Evolutionary conservation across 495 filamentous ascomycete species (phyloP).

Genomic region (Hypomontagnella submonticulosa): DNA sequence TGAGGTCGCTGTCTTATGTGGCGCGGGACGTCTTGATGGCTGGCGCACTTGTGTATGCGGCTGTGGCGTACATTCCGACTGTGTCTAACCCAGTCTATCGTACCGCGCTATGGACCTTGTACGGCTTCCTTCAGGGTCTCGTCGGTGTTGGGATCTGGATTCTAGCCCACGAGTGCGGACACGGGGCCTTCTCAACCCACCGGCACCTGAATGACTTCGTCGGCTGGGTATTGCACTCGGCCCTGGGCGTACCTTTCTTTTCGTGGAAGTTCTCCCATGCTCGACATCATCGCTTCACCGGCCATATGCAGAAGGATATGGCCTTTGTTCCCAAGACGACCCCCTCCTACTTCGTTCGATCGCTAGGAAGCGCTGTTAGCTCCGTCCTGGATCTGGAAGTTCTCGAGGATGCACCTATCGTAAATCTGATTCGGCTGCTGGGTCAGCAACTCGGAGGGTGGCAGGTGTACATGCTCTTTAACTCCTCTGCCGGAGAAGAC

Average conservation of each 20-base stretch:
- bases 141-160: constrained; percentile 78
- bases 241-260: constrained; percentile 76
- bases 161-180: constrained; percentile 78
- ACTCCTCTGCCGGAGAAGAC: constrained; percentile 63
- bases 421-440: constrained; percentile 59
- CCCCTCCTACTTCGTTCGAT: constrained; percentile 49
- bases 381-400: constrained; percentile 56
- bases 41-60: constrained; percentile 63
- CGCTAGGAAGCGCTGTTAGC: constrained; percentile 47
- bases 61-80: constrained; percentile 63
- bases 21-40: constrained; percentile 67
- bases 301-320: constrained; percentile 68
- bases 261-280: constrained; percentile 81
- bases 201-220: constrained; percentile 71
- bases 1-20: constrained; percentile 67
- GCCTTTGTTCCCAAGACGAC: constrained; percentile 67
- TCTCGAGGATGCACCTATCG: constrained; percentile 67
- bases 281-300: constrained; percentile 75
- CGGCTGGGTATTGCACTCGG: constrained; percentile 73
- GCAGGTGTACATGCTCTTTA: constrained; percentile 66
- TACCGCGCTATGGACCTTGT: constrained; percentile 64
- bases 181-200: constrained; percentile 74
- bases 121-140: constrained; percentile 72
- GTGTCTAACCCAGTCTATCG: constrained; percentile 60
- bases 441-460: constrained; percentile 67